phyloP scores from a whole-genome alignment of 1,284 basidiomycete genomes.

The Fomitopsis palustris region DNA sequence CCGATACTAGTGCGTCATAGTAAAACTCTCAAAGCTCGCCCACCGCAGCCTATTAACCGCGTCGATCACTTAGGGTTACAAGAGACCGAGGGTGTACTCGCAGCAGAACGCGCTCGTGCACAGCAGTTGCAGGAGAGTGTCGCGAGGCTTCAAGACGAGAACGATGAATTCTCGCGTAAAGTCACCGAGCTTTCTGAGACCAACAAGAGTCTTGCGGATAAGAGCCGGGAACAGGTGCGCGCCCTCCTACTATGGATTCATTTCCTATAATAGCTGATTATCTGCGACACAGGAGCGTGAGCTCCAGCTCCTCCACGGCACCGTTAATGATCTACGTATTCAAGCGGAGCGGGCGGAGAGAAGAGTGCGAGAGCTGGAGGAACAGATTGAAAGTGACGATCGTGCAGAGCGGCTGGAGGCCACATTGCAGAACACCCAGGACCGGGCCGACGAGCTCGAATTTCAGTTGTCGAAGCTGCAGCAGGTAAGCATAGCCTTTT shows the following conservation, averaged over 20 bases:
- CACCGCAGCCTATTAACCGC: not conserved
- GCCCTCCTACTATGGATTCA: not conserved
- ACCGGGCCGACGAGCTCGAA: slow-evolving; percentile 77
- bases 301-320: slow-evolving; percentile 54
- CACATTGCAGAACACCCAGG: slow-evolving; percentile 71
- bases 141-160: slow-evolving; percentile 37
- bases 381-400: slow-evolving; percentile 79
- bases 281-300: slow-evolving; percentile 56
- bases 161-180: slow-evolving; percentile 27
- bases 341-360: slow-evolving; percentile 52
- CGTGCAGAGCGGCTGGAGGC: slow-evolving; percentile 68
- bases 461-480: slow-evolving; percentile 74
- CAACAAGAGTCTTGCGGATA: slow-evolving; percentile 56
- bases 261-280: not conserved
- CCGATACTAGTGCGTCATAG: slow-evolving; percentile 31
- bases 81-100: slow-evolving; percentile 40
- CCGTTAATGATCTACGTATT: slow-evolving; percentile 49
- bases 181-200: slow-evolving; percentile 41
- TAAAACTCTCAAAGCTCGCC: not conserved
- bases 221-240: slow-evolving; percentile 58
- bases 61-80: slow-evolving; percentile 38
- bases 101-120: slow-evolving; percentile 39
- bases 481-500: slow-evolving; percentile 45
- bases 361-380: slow-evolving; percentile 66
- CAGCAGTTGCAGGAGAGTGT: slow-evolving; percentile 39